phyloP scores from a whole-genome alignment of 306 rosid genomes.

The Cucumis melo region DNA sequence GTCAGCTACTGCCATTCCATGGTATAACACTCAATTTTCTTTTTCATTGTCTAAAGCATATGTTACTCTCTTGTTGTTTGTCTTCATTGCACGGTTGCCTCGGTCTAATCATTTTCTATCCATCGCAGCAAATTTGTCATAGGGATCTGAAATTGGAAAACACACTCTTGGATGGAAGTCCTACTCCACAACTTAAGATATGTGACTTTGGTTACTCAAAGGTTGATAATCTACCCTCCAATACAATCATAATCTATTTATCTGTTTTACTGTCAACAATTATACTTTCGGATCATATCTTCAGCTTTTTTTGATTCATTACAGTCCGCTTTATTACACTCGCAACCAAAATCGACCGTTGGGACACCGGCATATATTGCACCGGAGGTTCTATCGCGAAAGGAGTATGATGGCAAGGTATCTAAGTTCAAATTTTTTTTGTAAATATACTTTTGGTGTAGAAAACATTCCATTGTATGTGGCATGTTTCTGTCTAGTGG shows the following conservation, averaged over 20 bases:
- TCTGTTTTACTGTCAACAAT: not conserved
- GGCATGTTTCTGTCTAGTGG: not conserved
- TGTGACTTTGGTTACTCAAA: constrained; percentile 95
- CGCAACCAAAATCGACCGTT: constrained; percentile 78
- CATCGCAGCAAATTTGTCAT: constrained; percentile 74
- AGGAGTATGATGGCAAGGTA: constrained; percentile 93
- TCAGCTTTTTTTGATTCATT: not conserved
- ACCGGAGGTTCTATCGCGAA: constrained; percentile 68
- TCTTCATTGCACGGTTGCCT: not conserved
- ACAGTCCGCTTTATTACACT: constrained; percentile 76
- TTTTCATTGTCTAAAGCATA: not conserved
- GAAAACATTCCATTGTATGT: not conserved
- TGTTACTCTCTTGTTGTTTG: not conserved
- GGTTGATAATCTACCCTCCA: constrained; percentile 14
- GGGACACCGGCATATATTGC: constrained; percentile 98
- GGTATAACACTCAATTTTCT: constrained; percentile 27
- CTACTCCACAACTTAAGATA: constrained; percentile 70
- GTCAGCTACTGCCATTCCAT: constrained; percentile 84
- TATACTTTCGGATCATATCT: not conserved
- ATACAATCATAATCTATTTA: not conserved
- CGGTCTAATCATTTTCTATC: not conserved
- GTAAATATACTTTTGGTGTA: not conserved
- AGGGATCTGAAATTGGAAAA: constrained; percentile 92
- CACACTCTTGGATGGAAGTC: constrained; percentile 78
- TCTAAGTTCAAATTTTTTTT: not conserved